Conservation (phyloP, 2,329 filamentous ascomycete genomes). For the Microcyclosporella mali region DNA sequence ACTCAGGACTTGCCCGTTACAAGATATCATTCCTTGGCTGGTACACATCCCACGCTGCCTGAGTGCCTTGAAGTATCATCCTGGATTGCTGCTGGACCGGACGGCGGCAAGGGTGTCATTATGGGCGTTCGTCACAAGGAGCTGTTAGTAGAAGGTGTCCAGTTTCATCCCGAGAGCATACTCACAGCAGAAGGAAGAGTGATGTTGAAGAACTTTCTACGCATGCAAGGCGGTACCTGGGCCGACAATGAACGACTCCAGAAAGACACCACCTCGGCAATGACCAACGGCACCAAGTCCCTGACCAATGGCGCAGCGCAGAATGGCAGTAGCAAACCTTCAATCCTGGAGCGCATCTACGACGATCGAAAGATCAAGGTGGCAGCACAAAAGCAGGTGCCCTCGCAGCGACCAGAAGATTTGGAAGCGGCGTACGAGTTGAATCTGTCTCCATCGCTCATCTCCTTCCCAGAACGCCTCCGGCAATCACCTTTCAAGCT, state of each 20-base stretch:
- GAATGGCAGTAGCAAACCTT: constrained; percentile 57
- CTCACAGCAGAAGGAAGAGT: constrained; percentile 78
- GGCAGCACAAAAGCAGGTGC: constrained; percentile 72
- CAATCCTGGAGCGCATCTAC: constrained; percentile 89
- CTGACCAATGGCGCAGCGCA: constrained; percentile 17
- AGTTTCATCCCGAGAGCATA: constrained; percentile 97
- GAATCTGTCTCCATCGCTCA: constrained; percentile 73
- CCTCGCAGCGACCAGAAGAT: constrained; percentile 75
- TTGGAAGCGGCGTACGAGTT: constrained; percentile 82
- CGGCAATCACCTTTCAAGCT: constrained; percentile 78
- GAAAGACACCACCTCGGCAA: constrained; percentile 31
- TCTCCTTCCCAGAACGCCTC: constrained; percentile 73
- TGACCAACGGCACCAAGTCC: constrained; percentile 34
- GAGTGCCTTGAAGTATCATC: constrained; percentile 82
- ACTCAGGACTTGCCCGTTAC: constrained; percentile 79
- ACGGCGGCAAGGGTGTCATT: constrained; percentile 77
- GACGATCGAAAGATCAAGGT: constrained; percentile 70
- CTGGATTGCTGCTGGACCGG: constrained; percentile 70
- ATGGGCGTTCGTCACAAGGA: constrained; percentile 96
- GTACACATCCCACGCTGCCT: constrained; percentile 80
- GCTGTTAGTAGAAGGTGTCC: constrained; percentile 86
- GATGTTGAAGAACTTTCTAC: constrained; percentile 91
- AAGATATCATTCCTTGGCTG: constrained; percentile 91
- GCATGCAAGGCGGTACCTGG: constrained; percentile 87
- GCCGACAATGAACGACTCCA: constrained; percentile 61